A percentile compares a stretch with the other conserved stretches of the same genome.
phyloP scores from a whole-genome alignment of 2,329 filamentous ascomycete species.

The Cordyceps cicadae region DNA sequence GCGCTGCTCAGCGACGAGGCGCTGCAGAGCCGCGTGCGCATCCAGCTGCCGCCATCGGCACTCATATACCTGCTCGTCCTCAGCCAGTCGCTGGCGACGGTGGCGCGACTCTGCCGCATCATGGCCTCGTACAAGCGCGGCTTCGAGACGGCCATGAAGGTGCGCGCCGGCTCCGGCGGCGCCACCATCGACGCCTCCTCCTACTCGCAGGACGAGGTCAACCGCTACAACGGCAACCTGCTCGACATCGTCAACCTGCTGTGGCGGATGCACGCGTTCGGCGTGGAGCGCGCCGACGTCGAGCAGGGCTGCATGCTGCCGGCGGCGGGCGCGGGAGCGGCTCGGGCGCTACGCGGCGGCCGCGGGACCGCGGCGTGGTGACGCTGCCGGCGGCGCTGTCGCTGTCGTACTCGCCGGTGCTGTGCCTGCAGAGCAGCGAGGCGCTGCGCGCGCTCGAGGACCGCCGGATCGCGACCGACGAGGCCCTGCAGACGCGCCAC shows the following conservation, averaged over 20 bases:
- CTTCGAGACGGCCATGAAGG: constrained; percentile 56
- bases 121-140: constrained; percentile 65
- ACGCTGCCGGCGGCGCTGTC: constrained; percentile 44
- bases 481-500: constrained; percentile 41
- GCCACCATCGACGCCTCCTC: constrained; percentile 26
- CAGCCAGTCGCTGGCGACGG: constrained; percentile 49
- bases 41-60: constrained; percentile 58
- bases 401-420: constrained; percentile 49
- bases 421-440: constrained; percentile 47
- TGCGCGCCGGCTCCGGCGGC: constrained; percentile 23
- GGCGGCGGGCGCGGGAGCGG: constrained; percentile 31
- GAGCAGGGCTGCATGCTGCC: constrained; percentile 47
- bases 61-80: constrained; percentile 68
- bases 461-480: constrained; percentile 34
- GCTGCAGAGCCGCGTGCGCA: constrained; percentile 48
- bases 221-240: constrained; percentile 71
- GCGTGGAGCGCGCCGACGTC: constrained; percentile 55
- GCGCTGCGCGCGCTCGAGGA: constrained; percentile 52
- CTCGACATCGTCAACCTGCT: constrained; percentile 82
- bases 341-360: constrained; percentile 41
- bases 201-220: constrained; percentile 54
- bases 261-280: constrained; percentile 69
- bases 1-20: constrained; percentile 44
- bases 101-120: constrained; percentile 62
- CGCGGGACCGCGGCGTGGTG: constrained; percentile 35